Evolutionary conservation across 495 filamentous ascomycete genomes (phyloP).

Genomic region (Podospora anserina): DNA sequence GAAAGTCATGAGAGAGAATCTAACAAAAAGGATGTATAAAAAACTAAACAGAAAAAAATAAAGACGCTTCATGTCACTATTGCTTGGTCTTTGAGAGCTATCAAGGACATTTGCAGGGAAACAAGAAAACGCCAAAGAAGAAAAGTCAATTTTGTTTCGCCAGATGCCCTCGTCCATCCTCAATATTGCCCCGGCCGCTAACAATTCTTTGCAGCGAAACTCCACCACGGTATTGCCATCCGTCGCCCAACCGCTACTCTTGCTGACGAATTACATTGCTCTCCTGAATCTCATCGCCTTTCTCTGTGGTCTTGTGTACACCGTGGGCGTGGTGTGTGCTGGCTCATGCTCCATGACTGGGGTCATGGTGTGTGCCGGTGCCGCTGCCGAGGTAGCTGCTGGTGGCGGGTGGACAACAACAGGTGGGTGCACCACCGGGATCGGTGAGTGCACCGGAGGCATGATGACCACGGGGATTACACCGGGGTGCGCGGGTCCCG

Average conservation of each 20-base stretch:
- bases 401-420: not conserved
- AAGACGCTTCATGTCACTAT: conserved; percentile 1
- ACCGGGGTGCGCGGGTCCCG: not conserved
- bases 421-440: not conserved
- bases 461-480: conserved; percentile 2
- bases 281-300: not conserved
- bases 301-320: not conserved
- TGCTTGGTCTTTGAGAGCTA: not conserved
- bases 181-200: not conserved
- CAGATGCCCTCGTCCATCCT: not conserved
- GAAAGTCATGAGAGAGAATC: not conserved
- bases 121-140: conserved; percentile 3
- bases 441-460: not conserved
- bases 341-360: not conserved
- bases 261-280: not conserved
- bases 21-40: not conserved
- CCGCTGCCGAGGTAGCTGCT: not conserved
- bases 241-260: not conserved
- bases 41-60: not conserved
- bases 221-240: not conserved
- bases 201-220: not conserved
- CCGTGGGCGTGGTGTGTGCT: not conserved
- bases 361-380: conserved; percentile 3
- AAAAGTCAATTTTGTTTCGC: not conserved
- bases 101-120: not conserved